A percentile compares a stretch with the other conserved stretches of the same genome.
These are phyloP conservation scores for Rhodotorula paludigena DNA, from an alignment of 768 basidiomycete species.

Conservation along the genomic window DNA sequence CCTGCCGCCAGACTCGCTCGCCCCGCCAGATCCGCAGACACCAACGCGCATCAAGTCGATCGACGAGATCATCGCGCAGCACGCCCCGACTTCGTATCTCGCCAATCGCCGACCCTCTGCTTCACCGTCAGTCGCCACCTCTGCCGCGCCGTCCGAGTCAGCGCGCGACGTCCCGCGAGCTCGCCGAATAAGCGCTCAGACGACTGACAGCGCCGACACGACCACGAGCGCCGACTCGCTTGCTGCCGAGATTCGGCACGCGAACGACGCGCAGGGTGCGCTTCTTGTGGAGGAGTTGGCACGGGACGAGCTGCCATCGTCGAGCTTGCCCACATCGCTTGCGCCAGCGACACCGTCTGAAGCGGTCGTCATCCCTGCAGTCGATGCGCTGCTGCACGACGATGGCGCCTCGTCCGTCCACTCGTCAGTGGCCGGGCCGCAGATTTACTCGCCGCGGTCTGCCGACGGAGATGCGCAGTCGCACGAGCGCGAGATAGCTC, in stretches of 20 bases:
- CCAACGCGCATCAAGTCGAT: conserved; percentile 26
- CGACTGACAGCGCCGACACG: background rate
- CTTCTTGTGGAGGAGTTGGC: too few relatives aligned
- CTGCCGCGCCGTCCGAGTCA: background rate
- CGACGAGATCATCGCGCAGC: conserved; percentile 33
- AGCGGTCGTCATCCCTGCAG: too few relatives aligned
- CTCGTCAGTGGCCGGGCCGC: too few relatives aligned
- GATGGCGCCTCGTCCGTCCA: background rate
- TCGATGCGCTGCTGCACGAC: background rate
- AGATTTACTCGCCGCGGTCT: background rate
- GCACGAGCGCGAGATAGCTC: conserved; percentile 19
- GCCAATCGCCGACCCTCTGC: background rate
- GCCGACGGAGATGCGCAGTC: background rate
- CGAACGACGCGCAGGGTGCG: background rate
- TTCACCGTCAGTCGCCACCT: background rate
- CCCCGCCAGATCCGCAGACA: background rate
- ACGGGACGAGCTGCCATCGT: background rate
- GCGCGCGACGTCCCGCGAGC: too few relatives aligned
- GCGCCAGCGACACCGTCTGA: too few relatives aligned
- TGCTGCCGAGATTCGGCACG: background rate
- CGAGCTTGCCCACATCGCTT: background rate
- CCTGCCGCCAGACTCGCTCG: background rate
- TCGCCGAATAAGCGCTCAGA: too few relatives aligned
- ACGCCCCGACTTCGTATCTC: background rate
- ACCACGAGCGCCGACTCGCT: conserved; percentile 3